phyloP scores from a whole-genome alignment of 345 rosid genomes.

The Draba incana region DNA sequence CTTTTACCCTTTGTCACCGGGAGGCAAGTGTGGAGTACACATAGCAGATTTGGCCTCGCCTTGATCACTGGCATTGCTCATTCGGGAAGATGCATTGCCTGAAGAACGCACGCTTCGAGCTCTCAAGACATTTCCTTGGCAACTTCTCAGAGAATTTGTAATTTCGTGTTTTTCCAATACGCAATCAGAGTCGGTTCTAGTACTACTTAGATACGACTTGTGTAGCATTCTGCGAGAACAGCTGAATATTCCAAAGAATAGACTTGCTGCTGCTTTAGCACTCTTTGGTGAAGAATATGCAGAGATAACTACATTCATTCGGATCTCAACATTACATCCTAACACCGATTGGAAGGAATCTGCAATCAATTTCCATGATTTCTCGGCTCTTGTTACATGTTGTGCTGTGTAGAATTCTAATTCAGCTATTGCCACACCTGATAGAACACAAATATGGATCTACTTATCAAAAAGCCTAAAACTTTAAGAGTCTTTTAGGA shows the following conservation, averaged over 20 bases:
- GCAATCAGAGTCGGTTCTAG: conserved; percentile 50
- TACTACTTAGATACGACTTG: conserved; percentile 44
- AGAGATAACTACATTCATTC: conserved; percentile 62
- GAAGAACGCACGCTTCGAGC: conserved; percentile 45
- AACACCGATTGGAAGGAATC: conserved; percentile 73
- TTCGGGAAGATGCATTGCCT: conserved; percentile 35
- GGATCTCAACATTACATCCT: conserved; percentile 88
- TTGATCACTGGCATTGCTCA: conserved; percentile 42
- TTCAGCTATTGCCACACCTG: conserved; percentile 83
- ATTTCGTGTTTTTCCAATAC: conserved; percentile 54
- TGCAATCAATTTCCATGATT: conserved; percentile 93
- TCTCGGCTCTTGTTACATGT: conserved; percentile 77
- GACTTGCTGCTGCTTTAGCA: conserved; percentile 56
- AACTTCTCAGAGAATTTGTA: conserved; percentile 61
- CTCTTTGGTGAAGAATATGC: conserved; percentile 50
- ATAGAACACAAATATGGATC: background rate
- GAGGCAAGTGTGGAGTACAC: conserved; percentile 40
- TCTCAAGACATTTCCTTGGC: conserved; percentile 77
- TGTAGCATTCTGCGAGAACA: conserved; percentile 71
- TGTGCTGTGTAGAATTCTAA: conserved; percentile 64
- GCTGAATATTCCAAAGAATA: conserved; percentile 64
- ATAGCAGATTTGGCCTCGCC: conserved; percentile 25
- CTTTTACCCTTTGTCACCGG: conserved; percentile 21
- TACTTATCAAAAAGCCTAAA: background rate
- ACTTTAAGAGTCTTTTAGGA: background rate